Evolutionary conservation across 805 yeast genomes (phyloP), one percentile per base, ranked within the genome.

Genomic region (Geotrichum ghanense): DNA sequence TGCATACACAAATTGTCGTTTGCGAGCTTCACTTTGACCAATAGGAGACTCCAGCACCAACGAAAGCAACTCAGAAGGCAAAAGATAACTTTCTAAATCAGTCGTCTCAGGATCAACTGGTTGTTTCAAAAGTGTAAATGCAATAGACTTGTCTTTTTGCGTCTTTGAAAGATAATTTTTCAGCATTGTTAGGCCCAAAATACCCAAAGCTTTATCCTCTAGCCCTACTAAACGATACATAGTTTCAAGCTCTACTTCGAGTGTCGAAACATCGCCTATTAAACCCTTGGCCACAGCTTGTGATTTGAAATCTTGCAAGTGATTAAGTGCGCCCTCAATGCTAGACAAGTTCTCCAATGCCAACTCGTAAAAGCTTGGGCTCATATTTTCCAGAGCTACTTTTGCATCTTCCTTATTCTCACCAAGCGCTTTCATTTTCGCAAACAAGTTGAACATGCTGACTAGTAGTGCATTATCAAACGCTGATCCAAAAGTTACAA

Each of bases 61-160:
- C n/a, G 61, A 57, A 22, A 81, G 49, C 25, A 83, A 58, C 6
- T 42, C 50, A 0, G 42, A 48, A 0, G 81, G 81, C 14, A 78
- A 56, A 20, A 56, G 56, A 2, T 68, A 67, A 14, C 51, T 50
- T 6, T 52, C 54, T 3, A 43, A 46, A 12, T 43, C 48, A n/a
- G 53, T 61, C 5, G 51, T 55, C 9, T 53, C 63, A 2, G 47
- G 43, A 6, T 27, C 44, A 12, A 48, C 20, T 6, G 22, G 14
- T 35, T 50, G 45, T 19, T 39, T 41, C 10, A 5, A 4, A 2
- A 81, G 67, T 57, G 74, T 77, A 19, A 74, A 58, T 20, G 60
- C 63, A 20, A 64, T 54, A 31, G 63, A 53, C 2, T 52, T 42
- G 26, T 54, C 54, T 42, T 53, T 55, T 37, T 54, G 57, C 17